phyloP scores from a whole-genome alignment of 805 yeast species.

The Starmerella vitae region DNA sequence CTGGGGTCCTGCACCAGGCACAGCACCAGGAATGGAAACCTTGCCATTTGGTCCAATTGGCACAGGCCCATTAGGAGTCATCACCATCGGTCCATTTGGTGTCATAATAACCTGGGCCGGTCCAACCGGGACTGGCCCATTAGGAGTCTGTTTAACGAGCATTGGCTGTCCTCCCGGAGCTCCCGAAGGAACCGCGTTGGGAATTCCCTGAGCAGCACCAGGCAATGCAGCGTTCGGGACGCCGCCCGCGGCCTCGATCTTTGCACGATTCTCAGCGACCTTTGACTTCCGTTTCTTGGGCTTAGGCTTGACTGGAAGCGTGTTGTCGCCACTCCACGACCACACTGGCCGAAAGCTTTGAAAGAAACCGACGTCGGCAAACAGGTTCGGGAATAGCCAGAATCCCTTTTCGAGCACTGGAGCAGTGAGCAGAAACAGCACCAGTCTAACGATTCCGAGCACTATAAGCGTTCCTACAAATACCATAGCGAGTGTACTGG shows the following conservation, averaged over 20 bases:
- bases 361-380: slow-evolving; percentile 86
- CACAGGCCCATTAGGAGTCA: neutral
- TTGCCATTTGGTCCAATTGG: neutral
- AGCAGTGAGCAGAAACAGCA: slow-evolving; percentile 49
- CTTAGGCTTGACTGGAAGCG: slow-evolving; percentile 21
- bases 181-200: neutral
- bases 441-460: slow-evolving; percentile 64
- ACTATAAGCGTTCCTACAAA: slow-evolving; percentile 62
- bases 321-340: slow-evolving; percentile 51
- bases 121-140: slow-evolving; percentile 8
- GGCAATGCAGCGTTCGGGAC: neutral
- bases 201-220: neutral
- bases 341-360: slow-evolving; percentile 87
- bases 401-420: slow-evolving; percentile 56
- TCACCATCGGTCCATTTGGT: neutral
- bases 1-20: neutral
- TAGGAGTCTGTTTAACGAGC: slow-evolving; percentile 6
- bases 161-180: slow-evolving; percentile 10
- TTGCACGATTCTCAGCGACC: no score
- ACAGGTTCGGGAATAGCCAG: slow-evolving; percentile 92
- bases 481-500: slow-evolving; percentile 64
- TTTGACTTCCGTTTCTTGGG: slow-evolving; percentile 18
- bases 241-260: neutral
- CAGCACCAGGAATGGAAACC: neutral
- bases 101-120: slow-evolving; percentile 7